Conservation (phyloP, 345 rosid genomes). For the Firmiana major region DNA sequence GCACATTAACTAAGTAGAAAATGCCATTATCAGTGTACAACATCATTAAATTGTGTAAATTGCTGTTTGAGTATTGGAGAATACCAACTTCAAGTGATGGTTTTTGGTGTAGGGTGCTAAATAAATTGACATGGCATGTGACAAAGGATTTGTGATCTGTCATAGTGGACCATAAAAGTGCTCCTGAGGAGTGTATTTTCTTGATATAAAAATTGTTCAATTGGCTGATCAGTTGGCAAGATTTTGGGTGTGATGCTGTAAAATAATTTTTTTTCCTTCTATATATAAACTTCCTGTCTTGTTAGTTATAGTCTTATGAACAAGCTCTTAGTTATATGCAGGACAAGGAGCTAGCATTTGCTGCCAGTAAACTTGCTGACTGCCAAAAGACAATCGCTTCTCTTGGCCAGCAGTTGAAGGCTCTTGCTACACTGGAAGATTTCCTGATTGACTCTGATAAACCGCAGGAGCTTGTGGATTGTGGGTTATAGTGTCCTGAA, state of each 20-base stretch:
- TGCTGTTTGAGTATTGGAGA: background rate
- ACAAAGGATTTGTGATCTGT: too few species aligned
- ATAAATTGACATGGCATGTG: background rate
- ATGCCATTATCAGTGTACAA: background rate
- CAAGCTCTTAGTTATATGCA: conserved; percentile 18
- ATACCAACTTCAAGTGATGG: background rate
- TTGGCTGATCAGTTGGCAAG: background rate
- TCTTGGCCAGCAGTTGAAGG: conserved; percentile 53
- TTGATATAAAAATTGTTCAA: background rate
- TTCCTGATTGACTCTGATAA: conserved; percentile 39
- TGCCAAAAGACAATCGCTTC: conserved; percentile 87
- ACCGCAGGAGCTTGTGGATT: conserved; percentile 12
- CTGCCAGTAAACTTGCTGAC: conserved; percentile 68
- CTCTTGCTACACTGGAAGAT: conserved; percentile 62
- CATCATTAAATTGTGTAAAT: background rate
- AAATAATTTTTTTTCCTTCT: background rate
- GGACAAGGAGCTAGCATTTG: conserved; percentile 59
- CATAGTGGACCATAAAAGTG: too few species aligned
- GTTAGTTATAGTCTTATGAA: background rate
- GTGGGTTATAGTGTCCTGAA: conserved; percentile 12
- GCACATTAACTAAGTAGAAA: background rate
- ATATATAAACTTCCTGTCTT: background rate
- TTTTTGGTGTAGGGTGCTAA: background rate
- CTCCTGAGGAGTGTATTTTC: background rate
- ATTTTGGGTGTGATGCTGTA: background rate